A percentile compares a stretch with the other conserved stretches of the same genome.
Evolutionary conservation across 83 land plant species (phyloP).

Genomic region (Picea abies): DNA sequence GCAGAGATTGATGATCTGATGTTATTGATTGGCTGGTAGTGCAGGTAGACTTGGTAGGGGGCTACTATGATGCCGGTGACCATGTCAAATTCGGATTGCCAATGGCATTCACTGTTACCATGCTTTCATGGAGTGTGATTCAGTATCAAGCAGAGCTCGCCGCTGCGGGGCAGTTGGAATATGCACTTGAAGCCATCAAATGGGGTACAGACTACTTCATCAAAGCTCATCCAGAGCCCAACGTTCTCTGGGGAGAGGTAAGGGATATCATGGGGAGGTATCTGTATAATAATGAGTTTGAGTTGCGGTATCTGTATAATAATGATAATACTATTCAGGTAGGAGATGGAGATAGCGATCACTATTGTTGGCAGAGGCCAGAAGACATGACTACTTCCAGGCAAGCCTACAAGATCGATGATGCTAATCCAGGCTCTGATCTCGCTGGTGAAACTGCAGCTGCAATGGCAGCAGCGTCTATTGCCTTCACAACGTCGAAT

Average conservation of each 20-base stretch:
- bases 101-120: conserved; percentile 69
- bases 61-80: conserved; percentile 83
- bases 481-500: conserved; percentile 54
- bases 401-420: conserved; percentile 31
- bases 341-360: conserved; percentile 17
- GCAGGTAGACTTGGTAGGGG: conserved; percentile 64
- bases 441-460: conserved; percentile 88
- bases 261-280: no score
- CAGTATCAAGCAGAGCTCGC: conserved; percentile 54
- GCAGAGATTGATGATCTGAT: no score
- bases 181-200: conserved; percentile 59
- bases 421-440: conserved; percentile 77
- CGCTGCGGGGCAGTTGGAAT: conserved; percentile 43
- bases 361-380: conserved; percentile 14
- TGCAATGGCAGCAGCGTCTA: conserved; percentile 88
- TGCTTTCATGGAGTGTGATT: conserved; percentile 75
- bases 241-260: conserved; percentile 69
- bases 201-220: conserved; percentile 94
- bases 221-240: conserved; percentile 69
- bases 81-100: conserved; percentile 86
- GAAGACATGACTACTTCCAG: conserved; percentile 27
- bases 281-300: no score
- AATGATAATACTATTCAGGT: conserved; percentile 20
- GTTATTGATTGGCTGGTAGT: no score
- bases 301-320: no score